A percentile compares a stretch with the other conserved stretches of the same genome.
Evolutionary conservation across 192 early-diverging fungal genomes (phyloP).

Genomic region (Globomyces pollinis-pini): DNA sequence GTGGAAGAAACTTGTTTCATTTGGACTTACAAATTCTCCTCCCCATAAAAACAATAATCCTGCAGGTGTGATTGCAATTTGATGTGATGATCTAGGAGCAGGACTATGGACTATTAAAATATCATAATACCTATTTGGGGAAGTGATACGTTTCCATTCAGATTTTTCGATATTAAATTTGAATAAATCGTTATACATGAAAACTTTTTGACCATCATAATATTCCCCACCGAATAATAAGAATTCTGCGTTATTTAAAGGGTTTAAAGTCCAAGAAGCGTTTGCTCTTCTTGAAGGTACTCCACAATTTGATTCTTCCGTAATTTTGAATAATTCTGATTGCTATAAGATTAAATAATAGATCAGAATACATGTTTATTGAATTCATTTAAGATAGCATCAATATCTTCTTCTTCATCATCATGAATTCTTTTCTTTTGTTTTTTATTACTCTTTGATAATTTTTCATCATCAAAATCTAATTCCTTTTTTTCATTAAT

Average conservation of each 20-base stretch:
- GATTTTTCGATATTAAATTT: constrained; percentile 63
- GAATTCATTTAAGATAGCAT: constrained; percentile 53
- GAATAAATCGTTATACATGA: constrained; percentile 63
- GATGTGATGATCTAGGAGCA: constrained; percentile 62
- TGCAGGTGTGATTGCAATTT: constrained; percentile 49
- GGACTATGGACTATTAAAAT: no score
- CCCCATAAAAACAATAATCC: constrained; percentile 61
- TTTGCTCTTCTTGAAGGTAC: constrained; percentile 48
- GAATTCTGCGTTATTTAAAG: constrained; percentile 48
- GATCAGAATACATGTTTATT: no score
- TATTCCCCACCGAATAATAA: constrained; percentile 66
- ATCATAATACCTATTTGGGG: no score
- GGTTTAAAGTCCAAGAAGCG: constrained; percentile 51
- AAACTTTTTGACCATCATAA: constrained; percentile 50
- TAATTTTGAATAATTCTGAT: constrained; percentile 42
- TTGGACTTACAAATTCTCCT: constrained; percentile 54
- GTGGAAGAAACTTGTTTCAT: constrained; percentile 61
- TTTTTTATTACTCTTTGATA: no score
- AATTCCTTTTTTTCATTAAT: constrained; percentile 2
- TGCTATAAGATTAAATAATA: no score
- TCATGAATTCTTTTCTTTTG: constrained; percentile 27
- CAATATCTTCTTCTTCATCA: constrained; percentile 63
- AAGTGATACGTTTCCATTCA: constrained; percentile 58
- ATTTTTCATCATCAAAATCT: no score
- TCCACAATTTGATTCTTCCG: constrained; percentile 35